Evolutionary conservation across 257 asterid species (phyloP).

Genomic region (Ophiorrhiza pumila): DNA sequence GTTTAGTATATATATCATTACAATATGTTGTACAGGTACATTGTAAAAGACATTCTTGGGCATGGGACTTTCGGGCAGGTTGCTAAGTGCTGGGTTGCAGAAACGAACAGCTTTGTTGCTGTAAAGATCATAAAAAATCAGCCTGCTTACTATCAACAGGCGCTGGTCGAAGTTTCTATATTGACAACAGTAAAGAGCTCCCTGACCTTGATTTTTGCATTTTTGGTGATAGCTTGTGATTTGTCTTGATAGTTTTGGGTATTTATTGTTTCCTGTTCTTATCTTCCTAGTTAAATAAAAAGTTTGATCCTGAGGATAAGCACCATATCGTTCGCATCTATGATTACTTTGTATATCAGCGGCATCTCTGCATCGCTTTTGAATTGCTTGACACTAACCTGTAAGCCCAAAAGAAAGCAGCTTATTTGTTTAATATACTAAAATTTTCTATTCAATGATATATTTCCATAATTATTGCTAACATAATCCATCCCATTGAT

Average conservation of each 20-base stretch:
- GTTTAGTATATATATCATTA: background rate
- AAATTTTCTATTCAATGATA: background rate
- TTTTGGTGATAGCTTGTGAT: constrained; percentile 25
- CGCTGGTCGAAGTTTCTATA: constrained; percentile 96
- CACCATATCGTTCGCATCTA: constrained; percentile 96
- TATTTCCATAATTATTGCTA: background rate
- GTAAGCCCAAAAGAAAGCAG: constrained; percentile 49
- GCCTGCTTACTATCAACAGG: constrained; percentile 99
- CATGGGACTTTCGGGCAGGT: constrained; percentile 99
- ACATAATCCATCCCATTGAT: background rate
- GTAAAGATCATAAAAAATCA: constrained; percentile 91
- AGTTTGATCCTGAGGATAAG: constrained; percentile 99
- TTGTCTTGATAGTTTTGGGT: constrained; percentile 17
- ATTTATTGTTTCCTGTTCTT: constrained; percentile 21
- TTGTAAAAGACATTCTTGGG: constrained; percentile 93
- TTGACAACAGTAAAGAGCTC: constrained; percentile 62
- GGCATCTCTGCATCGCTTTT: constrained; percentile 92
- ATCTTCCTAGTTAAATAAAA: constrained; percentile 69
- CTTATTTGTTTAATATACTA: background rate
- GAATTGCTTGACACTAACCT: constrained; percentile 92
- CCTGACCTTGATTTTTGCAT: constrained; percentile 4
- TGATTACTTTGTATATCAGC: constrained; percentile 82
- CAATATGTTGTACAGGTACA: constrained; percentile 50
- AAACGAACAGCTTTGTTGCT: constrained; percentile 73
- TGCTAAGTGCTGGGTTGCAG: constrained; percentile 95